phyloP scores from a whole-genome alignment of 2,329 filamentous ascomycete genomes.

The Cladosporium sp. region DNA sequence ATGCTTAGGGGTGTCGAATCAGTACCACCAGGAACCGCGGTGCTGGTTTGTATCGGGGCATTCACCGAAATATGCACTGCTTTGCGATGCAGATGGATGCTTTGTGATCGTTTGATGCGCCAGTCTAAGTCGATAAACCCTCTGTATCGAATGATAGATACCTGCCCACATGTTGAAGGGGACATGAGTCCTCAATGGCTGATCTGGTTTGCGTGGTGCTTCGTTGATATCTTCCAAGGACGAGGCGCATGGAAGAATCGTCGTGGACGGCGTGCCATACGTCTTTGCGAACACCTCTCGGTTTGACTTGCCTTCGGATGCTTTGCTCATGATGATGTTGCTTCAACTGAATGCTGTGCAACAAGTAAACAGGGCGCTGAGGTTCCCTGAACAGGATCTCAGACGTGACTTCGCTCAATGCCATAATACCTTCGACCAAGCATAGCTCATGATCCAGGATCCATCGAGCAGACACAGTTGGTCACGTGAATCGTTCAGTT shows the following conservation, averaged over 20 bases:
- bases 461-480: no score
- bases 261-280: not conserved
- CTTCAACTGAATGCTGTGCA: no score
- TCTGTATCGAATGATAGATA: not conserved
- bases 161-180: conserved; percentile 6
- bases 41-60: not conserved
- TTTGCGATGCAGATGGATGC: conserved; percentile 1
- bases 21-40: not conserved
- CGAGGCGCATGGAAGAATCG: not conserved
- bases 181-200: not conserved
- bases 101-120: not conserved
- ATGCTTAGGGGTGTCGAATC: not conserved
- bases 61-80: not conserved
- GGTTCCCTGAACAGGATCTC: no score
- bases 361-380: no score
- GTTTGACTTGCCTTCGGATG: no score
- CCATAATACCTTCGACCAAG: no score
- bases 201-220: not conserved
- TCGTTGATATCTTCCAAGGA: conserved; percentile 8
- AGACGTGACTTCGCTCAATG: no score
- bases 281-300: not conserved
- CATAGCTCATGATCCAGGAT: no score
- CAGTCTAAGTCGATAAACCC: not conserved
- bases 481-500: no score
- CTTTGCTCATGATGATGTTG: no score